Conservation (phyloP, 495 filamentous ascomycete species). For the Aspergillus sclerotioniger region DNA sequence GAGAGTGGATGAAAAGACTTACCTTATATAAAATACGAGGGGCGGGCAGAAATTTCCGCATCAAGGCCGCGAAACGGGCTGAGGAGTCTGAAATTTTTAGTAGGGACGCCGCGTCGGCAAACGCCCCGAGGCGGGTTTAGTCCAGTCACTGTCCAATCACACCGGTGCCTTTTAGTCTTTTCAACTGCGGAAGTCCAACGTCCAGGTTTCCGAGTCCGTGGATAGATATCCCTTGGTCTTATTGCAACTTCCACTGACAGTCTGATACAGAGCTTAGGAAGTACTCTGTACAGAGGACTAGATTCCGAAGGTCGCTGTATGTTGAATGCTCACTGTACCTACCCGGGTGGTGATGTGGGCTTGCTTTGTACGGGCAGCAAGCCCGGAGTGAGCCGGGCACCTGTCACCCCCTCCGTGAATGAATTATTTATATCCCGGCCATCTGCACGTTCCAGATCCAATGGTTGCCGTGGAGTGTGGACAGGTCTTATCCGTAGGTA, state of each 20-base stretch:
- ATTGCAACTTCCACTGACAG: too few relatives aligned
- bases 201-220: background rate
- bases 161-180: background rate
- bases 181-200: background rate
- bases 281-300: too few relatives aligned
- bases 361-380: too few relatives aligned
- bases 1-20: background rate
- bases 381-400: too few relatives aligned
- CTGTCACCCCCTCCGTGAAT: too few relatives aligned
- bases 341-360: too few relatives aligned
- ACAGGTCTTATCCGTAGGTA: background rate
- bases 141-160: background rate
- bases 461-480: background rate
- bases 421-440: too few relatives aligned
- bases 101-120: background rate
- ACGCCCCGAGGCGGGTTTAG: conserved; percentile 2
- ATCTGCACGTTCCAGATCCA: background rate
- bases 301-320: too few relatives aligned
- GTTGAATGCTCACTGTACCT: too few relatives aligned
- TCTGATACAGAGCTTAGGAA: too few relatives aligned
- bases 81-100: background rate
- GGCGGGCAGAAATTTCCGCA: conserved; percentile 30
- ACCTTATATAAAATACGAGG: conserved; percentile 16
- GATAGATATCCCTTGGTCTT: background rate
- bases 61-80: background rate